Base-by-base conservation (phyloP, 2,329 filamentous ascomycete species). In the Pseudogymnoascus sp. region DNA sequence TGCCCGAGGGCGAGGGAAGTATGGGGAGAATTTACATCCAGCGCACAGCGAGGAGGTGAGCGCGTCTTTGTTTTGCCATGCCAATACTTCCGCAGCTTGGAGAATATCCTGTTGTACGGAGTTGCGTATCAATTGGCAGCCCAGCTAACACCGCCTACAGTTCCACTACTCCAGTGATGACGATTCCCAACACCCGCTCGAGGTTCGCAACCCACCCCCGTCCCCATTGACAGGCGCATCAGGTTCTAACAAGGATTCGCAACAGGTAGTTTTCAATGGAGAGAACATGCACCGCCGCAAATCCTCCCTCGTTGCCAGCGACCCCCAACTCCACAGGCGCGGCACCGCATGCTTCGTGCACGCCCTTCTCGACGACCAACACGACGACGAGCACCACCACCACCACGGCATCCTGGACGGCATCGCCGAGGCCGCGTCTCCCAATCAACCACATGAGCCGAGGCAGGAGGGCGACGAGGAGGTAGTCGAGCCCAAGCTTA, bases 331-430 rank as follows among this genome's bases (percentile, higher is more conserved):
- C 6, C 78, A 78, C 4, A 72, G 71, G 6, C 70, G 73, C 45
- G 70, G 73, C 45, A 82, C 82, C 11, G 83, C 86, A 70, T 89
- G 86, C 69, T 79, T 88, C 39, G 86, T 89, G 34, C 86, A 89
- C 71, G 83, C 87, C 64, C 80, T 88, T 61, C 79, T 89, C 66
- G 85, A 88, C 62, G 80, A 76, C 57, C 84, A 88, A 71, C 21
- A 62, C 16, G 34, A 61, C 37, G 37, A 62, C 7, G 37, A 34
- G 5, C 36, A 45, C 39, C 8, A 48, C 21, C 34, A 43, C 39
- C 7, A 45, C 21, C 25, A 31, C 25, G 19, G 14, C 39, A 64
- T 66, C 13, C 65, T 74, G 2, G 69, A 74, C 16, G 66, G 66
- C 8, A 72, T 74, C 41, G 70, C 69, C 13, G 57, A 61, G 3